These are phyloP conservation scores for Sordariomycetes sp. DNA, from an alignment of 2,329 filamentous ascomycete species.

Conservation along the genomic window DNA sequence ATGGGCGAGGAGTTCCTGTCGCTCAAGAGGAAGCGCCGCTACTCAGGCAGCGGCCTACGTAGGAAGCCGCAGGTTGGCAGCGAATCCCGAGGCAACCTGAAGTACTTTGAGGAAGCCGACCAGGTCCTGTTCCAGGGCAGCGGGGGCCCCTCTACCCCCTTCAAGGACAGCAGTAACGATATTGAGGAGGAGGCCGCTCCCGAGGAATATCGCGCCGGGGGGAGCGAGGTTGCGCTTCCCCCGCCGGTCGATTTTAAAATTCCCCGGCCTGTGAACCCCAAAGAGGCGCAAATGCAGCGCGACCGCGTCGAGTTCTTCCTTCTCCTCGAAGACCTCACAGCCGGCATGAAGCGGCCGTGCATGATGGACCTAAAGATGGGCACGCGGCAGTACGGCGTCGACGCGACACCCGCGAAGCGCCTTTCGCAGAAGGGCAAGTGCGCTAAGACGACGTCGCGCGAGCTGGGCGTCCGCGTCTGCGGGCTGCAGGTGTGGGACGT, in stretches of 20 bases:
- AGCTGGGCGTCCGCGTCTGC: constrained; percentile 86
- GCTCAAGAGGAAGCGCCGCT: constrained; percentile 52
- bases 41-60: constrained; percentile 75
- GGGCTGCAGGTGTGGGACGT: constrained; percentile 95
- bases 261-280: constrained; percentile 57
- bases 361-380: constrained; percentile 99
- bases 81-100: constrained; percentile 60
- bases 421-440: constrained; percentile 89
- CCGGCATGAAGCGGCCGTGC: constrained; percentile 91
- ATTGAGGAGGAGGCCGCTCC: constrained; percentile 6
- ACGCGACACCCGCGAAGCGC: constrained; percentile 84
- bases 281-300: constrained; percentile 54
- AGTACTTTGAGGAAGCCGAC: constrained; percentile 83
- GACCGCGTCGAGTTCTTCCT: constrained; percentile 83
- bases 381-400: constrained; percentile 89
- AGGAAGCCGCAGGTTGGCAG: constrained; percentile 60
- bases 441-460: constrained; percentile 76
- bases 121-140: constrained; percentile 70
- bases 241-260: constrained; percentile 24
- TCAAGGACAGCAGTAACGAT: background rate
- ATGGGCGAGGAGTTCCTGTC: constrained; percentile 25
- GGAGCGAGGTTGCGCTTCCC: background rate
- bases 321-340: constrained; percentile 84
- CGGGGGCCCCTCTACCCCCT: background rate
- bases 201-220: background rate